These are phyloP conservation scores for Pichia sp. DNA, from an alignment of 1,139 yeast genomes.

Conservation along the genomic window DNA sequence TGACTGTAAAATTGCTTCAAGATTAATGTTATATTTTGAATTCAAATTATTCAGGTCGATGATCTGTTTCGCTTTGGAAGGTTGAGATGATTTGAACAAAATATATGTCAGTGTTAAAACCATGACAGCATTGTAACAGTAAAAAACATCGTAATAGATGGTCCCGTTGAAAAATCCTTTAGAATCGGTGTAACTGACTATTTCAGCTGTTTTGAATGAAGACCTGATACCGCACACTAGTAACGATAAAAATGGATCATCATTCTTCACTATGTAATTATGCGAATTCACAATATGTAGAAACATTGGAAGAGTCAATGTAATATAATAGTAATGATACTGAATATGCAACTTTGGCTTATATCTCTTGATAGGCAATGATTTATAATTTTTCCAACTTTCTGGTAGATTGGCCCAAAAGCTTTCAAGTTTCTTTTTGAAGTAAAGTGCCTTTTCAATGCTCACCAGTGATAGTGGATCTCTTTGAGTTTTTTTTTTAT, in stretches of 20 bases:
- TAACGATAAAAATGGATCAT: constrained; percentile 36
- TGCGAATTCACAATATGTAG: constrained; percentile 34
- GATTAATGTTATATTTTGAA: constrained; percentile 30
- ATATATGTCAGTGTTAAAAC: constrained; percentile 37
- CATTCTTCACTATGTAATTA: constrained; percentile 30
- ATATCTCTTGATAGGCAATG: constrained; percentile 33
- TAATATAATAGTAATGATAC: constrained; percentile 37
- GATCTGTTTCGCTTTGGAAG: constrained; percentile 21
- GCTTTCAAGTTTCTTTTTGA: constrained; percentile 32
- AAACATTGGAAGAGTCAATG: constrained; percentile 39
- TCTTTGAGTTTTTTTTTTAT: constrained; percentile 33
- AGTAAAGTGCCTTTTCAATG: constrained; percentile 35
- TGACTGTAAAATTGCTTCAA: constrained; percentile 31
- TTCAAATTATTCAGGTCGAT: constrained; percentile 31
- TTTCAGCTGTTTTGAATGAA: constrained; percentile 35
- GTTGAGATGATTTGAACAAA: constrained; percentile 30
- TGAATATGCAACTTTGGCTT: constrained; percentile 38
- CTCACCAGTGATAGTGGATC: constrained; percentile 37
- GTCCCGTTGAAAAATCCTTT: constrained; percentile 39
- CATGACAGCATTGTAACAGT: constrained; percentile 39
- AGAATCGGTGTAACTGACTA: constrained; percentile 32
- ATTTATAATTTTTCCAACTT: constrained; percentile 30
- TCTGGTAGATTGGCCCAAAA: constrained; percentile 33
- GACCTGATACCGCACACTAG: constrained; percentile 37
- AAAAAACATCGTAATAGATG: constrained; percentile 37